Evolutionary conservation across 768 basidiomycete genomes (phyloP).

Genomic region (Paxillus ammoniavirescens): DNA sequence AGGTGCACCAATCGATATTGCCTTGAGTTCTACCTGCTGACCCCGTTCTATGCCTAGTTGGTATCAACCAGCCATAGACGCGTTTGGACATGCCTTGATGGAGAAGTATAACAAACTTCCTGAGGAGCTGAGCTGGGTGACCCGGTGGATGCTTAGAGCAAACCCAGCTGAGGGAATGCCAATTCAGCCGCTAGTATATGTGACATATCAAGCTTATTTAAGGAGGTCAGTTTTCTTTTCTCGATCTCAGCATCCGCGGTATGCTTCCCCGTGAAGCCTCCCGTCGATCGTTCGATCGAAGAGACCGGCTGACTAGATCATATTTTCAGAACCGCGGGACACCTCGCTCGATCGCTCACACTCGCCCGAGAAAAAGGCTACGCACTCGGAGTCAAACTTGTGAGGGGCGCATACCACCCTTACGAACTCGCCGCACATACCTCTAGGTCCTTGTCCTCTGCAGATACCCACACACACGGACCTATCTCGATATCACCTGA

Average conservation of each 20-base stretch:
- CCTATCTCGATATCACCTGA: conserved; percentile 55
- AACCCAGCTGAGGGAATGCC: background rate
- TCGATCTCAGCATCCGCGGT: background rate
- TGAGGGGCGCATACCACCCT: conserved; percentile 88
- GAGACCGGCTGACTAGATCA: background rate
- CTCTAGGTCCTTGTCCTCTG: conserved; percentile 17
- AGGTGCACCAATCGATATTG: conserved; percentile 36
- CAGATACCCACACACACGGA: background rate
- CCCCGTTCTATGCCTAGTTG: conserved; percentile 35
- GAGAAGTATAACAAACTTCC: conserved; percentile 64
- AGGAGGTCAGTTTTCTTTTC: conserved; percentile 47
- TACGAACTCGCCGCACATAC: conserved; percentile 58
- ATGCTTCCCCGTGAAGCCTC: too few species aligned
- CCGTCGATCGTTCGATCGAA: too few species aligned
- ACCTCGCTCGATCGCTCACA: conserved; percentile 60
- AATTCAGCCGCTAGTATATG: conserved; percentile 75
- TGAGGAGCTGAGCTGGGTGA: conserved; percentile 2
- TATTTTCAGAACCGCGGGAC: conserved; percentile 54
- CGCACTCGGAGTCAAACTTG: conserved; percentile 86
- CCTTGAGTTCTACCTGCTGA: conserved; percentile 2
- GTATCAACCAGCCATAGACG: conserved; percentile 81
- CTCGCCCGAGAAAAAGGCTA: conserved; percentile 69
- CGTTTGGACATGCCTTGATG: conserved; percentile 71
- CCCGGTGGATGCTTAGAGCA: conserved; percentile 3
- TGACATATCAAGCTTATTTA: conserved; percentile 89